Percentiles rank a stretch among this genome's conserved stretches.
Evolutionary conservation across 768 basidiomycete genomes (phyloP).

Genomic region (Melanogaster broomeanus): DNA sequence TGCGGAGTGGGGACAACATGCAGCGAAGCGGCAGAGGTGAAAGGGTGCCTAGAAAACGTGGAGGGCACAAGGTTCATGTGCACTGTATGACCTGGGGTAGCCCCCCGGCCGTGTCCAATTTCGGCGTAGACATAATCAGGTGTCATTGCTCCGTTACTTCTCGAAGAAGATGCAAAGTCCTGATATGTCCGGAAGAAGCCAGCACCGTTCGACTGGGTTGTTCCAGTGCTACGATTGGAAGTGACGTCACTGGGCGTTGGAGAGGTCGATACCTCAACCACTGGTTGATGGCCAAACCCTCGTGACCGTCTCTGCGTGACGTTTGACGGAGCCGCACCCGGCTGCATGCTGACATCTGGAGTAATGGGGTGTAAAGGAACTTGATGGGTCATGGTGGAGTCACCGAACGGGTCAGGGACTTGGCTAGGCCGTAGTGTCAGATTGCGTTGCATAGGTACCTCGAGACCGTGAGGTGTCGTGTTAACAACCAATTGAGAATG

Average conservation of each 20-base stretch:
- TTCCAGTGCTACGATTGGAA: slow-evolving; percentile 53
- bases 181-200: slow-evolving; percentile 65
- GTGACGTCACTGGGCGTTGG: slow-evolving; percentile 63
- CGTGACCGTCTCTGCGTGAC: slow-evolving; percentile 41
- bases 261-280: slow-evolving; percentile 61
- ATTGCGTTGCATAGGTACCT: slow-evolving; percentile 33
- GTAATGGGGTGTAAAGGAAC: slow-evolving; percentile 4
- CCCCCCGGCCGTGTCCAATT: slow-evolving; percentile 72
- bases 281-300: slow-evolving; percentile 51
- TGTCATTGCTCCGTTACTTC: slow-evolving; percentile 59
- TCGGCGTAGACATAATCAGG: slow-evolving; percentile 78
- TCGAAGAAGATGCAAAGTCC: slow-evolving; percentile 41
- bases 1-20: slow-evolving; percentile 27
- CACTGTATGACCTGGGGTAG: slow-evolving; percentile 22
- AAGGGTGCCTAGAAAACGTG: slow-evolving; percentile 21
- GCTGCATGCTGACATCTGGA: slow-evolving; percentile 34
- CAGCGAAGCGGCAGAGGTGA: slow-evolving; percentile 22
- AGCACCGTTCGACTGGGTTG: slow-evolving; percentile 55
- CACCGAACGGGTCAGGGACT: slow-evolving; percentile 8
- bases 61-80: slow-evolving; percentile 16
- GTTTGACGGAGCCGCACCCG: slow-evolving; percentile 38
- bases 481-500: slow-evolving; percentile 10
- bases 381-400: slow-evolving; percentile 1
- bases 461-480: slow-evolving; percentile 17
- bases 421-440: slow-evolving; percentile 24